Base-by-base conservation (phyloP, 495 filamentous ascomycete genomes). In the Tuber umbilicatum region DNA sequence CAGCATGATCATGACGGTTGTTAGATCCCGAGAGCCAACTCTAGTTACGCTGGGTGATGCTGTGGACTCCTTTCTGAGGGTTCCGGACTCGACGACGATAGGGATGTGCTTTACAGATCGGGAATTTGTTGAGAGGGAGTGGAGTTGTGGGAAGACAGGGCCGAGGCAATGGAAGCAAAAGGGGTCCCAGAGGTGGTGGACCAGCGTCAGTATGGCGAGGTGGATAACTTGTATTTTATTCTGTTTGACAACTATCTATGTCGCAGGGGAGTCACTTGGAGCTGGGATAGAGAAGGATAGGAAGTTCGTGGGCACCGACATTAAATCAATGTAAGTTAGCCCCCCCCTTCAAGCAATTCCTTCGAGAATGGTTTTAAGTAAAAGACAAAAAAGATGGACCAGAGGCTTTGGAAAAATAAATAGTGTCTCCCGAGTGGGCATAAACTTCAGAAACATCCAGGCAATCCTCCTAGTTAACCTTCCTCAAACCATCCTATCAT, bases 401-500 rank as follows among this genome's bases (percentile, higher is more conserved):
- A 39, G 45, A 17, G 68, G 75, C 16, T 64, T 76, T 35, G 75
- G 75, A 37, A 55, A 31, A 31, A 17, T 35, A 23, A 74, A 45
- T 45, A 71, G 31, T 27, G 17, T 16, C 55, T 19, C 42, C 70
- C 37, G 70, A 1, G 45, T 71, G 50, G 1, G 23, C 31, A 10
- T 16, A 50, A 79, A 17, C 71, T 75, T n/a, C 69, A 70, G 7
- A 10, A 77, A 71, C 16, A 71, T 85, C 68, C 38, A 55, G 17
- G 81, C 75, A 16, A 37, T 71, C 70, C 10, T 55, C 23, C 23
- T 71, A 14, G 70, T 42, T 35, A 71, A 88, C 75, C 55, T 76
- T 2, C 85, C 85, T 0, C 87, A 88, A 76, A 71, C 85, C 0
- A 39, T 86, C 0, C 73, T 88, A 16, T 85, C 84, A 0, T 73